Evolutionary conservation across 768 basidiomycete species (phyloP).

Genomic region (Erythrobasidium yunnanense): DNA sequence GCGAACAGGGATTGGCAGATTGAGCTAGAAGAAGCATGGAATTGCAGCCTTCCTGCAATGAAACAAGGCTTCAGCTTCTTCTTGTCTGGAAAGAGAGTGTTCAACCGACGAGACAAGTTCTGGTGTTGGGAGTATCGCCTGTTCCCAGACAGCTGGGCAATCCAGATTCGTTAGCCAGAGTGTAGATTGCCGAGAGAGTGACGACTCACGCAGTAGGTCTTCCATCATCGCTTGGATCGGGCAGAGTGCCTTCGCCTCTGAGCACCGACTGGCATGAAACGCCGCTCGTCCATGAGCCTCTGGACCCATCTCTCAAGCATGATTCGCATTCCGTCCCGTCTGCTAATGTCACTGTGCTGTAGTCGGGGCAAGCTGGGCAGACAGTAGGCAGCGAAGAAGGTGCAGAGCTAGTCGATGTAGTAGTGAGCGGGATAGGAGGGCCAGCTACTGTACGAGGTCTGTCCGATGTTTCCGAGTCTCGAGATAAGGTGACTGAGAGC

Average conservation of each 20-base stretch:
- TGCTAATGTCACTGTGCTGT: too few species aligned
- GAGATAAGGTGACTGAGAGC: too few species aligned
- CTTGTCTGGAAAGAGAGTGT: too few species aligned
- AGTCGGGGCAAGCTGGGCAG: too few species aligned
- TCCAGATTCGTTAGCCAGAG: background rate
- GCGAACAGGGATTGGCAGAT: background rate
- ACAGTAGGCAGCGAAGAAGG: too few species aligned
- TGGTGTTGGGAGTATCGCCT: background rate
- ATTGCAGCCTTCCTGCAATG: background rate
- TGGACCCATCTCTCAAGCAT: background rate
- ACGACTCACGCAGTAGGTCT: background rate
- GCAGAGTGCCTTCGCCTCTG: background rate
- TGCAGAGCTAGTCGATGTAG: too few species aligned
- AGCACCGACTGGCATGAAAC: background rate
- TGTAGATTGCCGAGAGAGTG: background rate
- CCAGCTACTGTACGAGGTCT: too few species aligned
- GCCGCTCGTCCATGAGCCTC: background rate
- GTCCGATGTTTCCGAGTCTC: too few species aligned
- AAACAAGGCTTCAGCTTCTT: too few species aligned
- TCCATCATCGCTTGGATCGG: background rate
- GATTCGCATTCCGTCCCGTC: background rate
- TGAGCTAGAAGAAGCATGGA: background rate
- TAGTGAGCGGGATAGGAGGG: too few species aligned
- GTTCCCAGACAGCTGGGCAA: background rate
- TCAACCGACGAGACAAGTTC: background rate